Evolutionary conservation across 108 stramenopile species (phyloP).

Genomic region (Epithemia pelagica): DNA sequence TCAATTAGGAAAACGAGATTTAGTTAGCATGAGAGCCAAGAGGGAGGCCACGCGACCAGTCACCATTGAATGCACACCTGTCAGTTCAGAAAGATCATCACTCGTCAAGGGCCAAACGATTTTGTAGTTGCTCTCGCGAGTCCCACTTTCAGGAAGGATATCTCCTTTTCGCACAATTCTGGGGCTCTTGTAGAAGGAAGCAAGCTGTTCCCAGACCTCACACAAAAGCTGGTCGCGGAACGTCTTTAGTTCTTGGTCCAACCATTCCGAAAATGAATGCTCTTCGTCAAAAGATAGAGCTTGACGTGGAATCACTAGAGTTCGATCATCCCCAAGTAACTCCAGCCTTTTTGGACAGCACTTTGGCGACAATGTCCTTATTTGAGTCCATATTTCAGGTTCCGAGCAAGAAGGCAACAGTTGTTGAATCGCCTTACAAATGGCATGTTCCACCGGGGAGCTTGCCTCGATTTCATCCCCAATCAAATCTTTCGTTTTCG

Average conservation of each 20-base stretch:
- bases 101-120: slow-evolving; percentile 50
- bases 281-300: slow-evolving; percentile 28
- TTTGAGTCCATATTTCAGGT: background rate
- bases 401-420: background rate
- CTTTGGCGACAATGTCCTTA: slow-evolving; percentile 25
- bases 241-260: background rate
- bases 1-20: background rate
- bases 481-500: background rate
- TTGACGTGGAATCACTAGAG: slow-evolving; percentile 52
- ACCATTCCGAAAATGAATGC: background rate
- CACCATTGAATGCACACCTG: background rate
- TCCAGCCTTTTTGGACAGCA: slow-evolving; percentile 45
- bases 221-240: background rate
- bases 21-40: background rate
- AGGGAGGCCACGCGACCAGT: no score
- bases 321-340: slow-evolving; percentile 71
- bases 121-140: slow-evolving; percentile 68
- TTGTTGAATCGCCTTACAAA: background rate
- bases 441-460: slow-evolving; percentile 10
- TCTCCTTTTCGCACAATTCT: slow-evolving; percentile 69
- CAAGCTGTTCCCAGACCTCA: slow-evolving; percentile 42
- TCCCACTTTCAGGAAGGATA: slow-evolving; percentile 62
- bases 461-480: background rate
- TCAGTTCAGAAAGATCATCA: background rate
- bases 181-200: slow-evolving; percentile 23